phyloP scores from a whole-genome alignment of 306 rosid genomes.

The Quillaja saponaria region DNA sequence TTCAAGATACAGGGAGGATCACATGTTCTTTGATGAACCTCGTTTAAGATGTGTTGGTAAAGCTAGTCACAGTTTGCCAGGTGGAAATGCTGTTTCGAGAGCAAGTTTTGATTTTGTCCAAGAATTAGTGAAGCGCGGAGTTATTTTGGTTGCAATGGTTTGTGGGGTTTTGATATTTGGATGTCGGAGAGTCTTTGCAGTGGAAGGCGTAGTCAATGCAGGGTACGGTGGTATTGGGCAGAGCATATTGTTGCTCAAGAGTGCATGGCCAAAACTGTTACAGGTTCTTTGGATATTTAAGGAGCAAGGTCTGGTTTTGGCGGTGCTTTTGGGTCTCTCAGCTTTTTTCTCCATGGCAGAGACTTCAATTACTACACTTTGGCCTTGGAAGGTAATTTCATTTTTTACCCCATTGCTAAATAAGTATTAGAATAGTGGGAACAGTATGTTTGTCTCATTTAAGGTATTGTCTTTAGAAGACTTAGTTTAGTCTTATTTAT shows the following conservation, averaged over 20 bases:
- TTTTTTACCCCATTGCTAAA: neutral
- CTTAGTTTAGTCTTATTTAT: conserved; percentile 9
- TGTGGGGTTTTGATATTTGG: conserved; percentile 67
- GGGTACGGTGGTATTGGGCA: conserved; percentile 72
- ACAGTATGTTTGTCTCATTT: neutral
- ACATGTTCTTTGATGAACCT: conserved; percentile 35
- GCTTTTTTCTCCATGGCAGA: conserved; percentile 99
- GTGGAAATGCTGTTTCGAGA: conserved; percentile 36
- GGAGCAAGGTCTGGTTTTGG: conserved; percentile 89
- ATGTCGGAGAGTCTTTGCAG: conserved; percentile 61
- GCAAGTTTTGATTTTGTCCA: conserved; percentile 37
- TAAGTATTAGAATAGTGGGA: neutral
- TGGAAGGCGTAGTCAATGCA: conserved; percentile 65
- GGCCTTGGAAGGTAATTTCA: conserved; percentile 98
- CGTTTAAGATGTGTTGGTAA: conserved; percentile 43
- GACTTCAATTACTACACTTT: conserved; percentile 94
- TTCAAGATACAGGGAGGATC: conserved; percentile 18
- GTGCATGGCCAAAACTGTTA: conserved; percentile 78
- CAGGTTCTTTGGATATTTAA: conserved; percentile 74
- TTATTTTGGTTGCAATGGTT: conserved; percentile 65
- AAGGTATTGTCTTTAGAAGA: neutral
- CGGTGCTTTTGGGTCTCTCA: conserved; percentile 84
- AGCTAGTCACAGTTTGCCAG: conserved; percentile 31
- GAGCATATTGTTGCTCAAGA: conserved; percentile 66
- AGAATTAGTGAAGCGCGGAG: conserved; percentile 53